These are phyloP conservation scores for Chara braunii DNA, from an alignment of 139 green algal genomes.

Conservation along the genomic window DNA sequence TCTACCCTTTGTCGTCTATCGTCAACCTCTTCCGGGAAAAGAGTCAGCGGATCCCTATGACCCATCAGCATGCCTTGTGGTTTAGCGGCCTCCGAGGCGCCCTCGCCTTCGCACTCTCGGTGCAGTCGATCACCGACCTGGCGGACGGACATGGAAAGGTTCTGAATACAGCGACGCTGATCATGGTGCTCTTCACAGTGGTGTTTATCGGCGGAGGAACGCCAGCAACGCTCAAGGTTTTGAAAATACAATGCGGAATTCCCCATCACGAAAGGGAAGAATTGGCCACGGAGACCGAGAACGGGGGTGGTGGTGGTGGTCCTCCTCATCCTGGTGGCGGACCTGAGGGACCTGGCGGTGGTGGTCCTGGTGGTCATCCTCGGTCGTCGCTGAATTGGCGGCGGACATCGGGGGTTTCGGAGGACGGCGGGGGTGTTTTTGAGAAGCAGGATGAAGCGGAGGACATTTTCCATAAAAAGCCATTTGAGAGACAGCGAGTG, in stretches of 20 bases:
- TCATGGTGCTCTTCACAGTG: constrained; percentile 6
- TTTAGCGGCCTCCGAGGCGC: constrained; percentile 35
- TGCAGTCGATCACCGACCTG: neutral
- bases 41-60: neutral
- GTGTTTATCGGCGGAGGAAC: constrained; percentile 12
- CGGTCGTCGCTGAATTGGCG: no score
- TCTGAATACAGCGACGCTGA: neutral
- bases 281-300: no score
- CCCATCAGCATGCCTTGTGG: neutral
- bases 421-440: no score
- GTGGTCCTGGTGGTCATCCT: no score
- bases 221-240: constrained; percentile 1
- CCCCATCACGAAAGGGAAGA: no score
- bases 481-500: no score
- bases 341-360: no score
- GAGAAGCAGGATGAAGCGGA: no score
- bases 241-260: constrained; percentile 28
- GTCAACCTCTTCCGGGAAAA: constrained; percentile 16
- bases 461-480: no score
- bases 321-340: no score
- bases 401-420: no score
- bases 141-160: constrained; percentile 7
- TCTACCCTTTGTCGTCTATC: neutral
- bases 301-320: no score
- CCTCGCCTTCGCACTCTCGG: constrained; percentile 40